Percentiles rank a stretch among this genome's conserved stretches.
phyloP scores from a whole-genome alignment of 73 alveolate species.

The Tetrahymena thermophila region DNA sequence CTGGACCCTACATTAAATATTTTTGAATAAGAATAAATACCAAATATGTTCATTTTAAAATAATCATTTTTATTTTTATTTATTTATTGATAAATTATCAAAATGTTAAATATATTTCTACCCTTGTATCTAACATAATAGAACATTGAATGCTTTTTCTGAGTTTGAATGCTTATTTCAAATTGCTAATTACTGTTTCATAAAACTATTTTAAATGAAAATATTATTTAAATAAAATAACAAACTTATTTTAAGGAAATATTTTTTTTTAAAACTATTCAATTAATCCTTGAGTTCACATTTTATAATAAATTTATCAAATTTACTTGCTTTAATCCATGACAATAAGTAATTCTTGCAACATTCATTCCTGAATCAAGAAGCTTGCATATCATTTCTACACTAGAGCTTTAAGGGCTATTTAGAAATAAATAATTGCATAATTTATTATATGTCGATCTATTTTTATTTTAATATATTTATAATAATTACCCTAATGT shows the following conservation, averaged over 20 bases:
- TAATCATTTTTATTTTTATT: too few relatives aligned
- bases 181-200: neutral
- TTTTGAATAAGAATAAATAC: neutral
- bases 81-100: neutral
- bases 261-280: neutral
- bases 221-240: neutral
- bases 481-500: conserved; percentile 73
- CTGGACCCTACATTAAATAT: conserved; percentile 71
- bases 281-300: neutral
- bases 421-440: neutral
- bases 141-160: neutral
- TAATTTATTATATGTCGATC: neutral
- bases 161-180: neutral
- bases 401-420: neutral
- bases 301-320: too few relatives aligned
- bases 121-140: neutral
- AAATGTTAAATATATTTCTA: neutral
- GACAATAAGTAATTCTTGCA: conserved; percentile 84
- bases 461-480: neutral
- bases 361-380: conserved; percentile 86
- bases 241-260: neutral
- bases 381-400: conserved; percentile 30
- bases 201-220: neutral
- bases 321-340: conserved; percentile 46
- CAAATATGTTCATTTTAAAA: neutral